Evolutionary conservation across 106 monocot genomes (phyloP).

Genomic region (Alisma plantagoaquatica): DNA sequence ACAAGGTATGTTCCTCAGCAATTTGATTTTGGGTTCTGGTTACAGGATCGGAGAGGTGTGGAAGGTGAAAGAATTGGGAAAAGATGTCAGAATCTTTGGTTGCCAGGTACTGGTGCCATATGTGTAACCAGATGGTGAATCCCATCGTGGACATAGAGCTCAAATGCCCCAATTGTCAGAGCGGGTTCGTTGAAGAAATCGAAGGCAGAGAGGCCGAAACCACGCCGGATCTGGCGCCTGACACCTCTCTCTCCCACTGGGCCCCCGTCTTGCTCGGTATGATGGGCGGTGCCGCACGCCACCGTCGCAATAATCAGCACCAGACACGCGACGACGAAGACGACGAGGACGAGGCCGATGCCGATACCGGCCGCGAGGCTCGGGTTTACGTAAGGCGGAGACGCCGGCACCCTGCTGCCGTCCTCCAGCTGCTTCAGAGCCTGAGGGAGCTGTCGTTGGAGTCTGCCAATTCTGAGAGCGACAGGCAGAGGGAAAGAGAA

Average conservation of each 20-base stretch:
- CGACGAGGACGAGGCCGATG: slow-evolving; percentile 17
- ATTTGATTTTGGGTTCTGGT: background rate
- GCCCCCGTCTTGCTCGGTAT: slow-evolving; percentile 64
- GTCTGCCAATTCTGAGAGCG: slow-evolving; percentile 9
- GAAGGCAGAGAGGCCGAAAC: slow-evolving; percentile 18
- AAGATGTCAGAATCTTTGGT: slow-evolving; percentile 32
- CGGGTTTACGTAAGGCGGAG: slow-evolving; percentile 21
- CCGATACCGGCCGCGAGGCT: slow-evolving; percentile 22
- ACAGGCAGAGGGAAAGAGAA: slow-evolving; percentile 11
- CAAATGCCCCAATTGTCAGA: slow-evolving; percentile 55
- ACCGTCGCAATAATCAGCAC: slow-evolving; percentile 8
- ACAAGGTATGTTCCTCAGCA: background rate
- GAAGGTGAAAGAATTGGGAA: background rate
- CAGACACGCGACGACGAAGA: slow-evolving; percentile 22
- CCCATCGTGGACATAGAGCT: slow-evolving; percentile 41
- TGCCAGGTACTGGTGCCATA: slow-evolving; percentile 70
- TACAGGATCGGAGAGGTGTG: background rate
- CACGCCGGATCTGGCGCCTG: slow-evolving; percentile 15
- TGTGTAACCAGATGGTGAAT: slow-evolving; percentile 39
- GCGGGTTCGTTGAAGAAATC: slow-evolving; percentile 69
- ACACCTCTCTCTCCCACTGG: slow-evolving; percentile 37
- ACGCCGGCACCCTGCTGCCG: slow-evolving; percentile 26
- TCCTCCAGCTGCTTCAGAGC: slow-evolving; percentile 32
- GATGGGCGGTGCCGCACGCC: slow-evolving; percentile 21
- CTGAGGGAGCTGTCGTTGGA: slow-evolving; percentile 14